phyloP scores from a whole-genome alignment of 1,284 basidiomycete genomes.

The Fomitopsis schrenkii region DNA sequence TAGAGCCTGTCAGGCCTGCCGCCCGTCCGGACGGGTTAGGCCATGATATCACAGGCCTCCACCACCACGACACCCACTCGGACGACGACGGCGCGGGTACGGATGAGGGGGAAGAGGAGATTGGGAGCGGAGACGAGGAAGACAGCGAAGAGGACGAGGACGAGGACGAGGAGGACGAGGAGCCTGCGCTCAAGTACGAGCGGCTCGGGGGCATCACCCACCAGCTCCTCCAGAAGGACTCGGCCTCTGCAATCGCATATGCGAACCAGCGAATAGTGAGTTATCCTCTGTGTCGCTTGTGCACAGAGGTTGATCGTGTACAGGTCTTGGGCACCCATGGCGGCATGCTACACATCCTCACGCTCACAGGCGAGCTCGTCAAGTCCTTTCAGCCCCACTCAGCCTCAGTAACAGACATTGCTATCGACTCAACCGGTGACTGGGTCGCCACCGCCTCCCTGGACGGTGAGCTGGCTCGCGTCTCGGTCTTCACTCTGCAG shows the following conservation, averaged over 20 bases:
- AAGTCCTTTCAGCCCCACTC: slow-evolving; percentile 92
- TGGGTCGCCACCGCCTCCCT: slow-evolving; percentile 93
- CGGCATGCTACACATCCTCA: slow-evolving; percentile 88
- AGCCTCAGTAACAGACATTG: slow-evolving; percentile 87
- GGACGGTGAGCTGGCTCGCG: slow-evolving; percentile 66
- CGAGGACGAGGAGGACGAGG: slow-evolving; percentile 68
- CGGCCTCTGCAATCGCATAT: slow-evolving; percentile 79
- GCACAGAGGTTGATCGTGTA: slow-evolving; percentile 4
- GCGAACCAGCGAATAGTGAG: slow-evolving; percentile 73
- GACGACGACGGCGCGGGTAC: background rate
- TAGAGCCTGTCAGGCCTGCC: background rate
- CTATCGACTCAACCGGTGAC: slow-evolving; percentile 82
- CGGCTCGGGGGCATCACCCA: slow-evolving; percentile 71
- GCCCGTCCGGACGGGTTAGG: background rate
- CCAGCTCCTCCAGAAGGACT: slow-evolving; percentile 86
- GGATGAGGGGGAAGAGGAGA: slow-evolving; percentile 1
- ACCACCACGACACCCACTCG: background rate
- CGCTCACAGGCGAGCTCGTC: slow-evolving; percentile 76
- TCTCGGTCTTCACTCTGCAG: background rate
- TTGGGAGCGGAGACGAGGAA: slow-evolving; percentile 10
- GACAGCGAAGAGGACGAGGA: slow-evolving; percentile 29
- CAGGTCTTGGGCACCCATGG: slow-evolving; percentile 89
- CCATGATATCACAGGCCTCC: background rate
- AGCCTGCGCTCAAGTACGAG: slow-evolving; percentile 88
- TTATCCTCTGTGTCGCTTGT: slow-evolving; percentile 6